These are phyloP conservation scores for Talaromyces atroroseus DNA, from an alignment of 2,329 filamentous ascomycete species.

Conservation along the genomic window DNA sequence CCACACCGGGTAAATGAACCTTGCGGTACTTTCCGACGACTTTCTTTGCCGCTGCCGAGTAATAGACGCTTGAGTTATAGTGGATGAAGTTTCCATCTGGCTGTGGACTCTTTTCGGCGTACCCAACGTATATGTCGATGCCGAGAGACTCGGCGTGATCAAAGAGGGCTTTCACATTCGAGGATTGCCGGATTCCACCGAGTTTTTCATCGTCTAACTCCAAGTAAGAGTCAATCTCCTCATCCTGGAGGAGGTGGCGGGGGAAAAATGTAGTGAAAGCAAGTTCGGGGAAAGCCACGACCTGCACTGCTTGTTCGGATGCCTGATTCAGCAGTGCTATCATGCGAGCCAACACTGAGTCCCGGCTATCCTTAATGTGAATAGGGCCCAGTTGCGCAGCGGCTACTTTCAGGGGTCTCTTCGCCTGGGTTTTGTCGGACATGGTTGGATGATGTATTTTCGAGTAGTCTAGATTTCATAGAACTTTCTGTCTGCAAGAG, in stretches of 20 bases:
- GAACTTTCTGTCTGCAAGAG: neutral
- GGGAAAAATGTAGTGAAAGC: constrained; percentile 55
- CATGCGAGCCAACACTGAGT: constrained; percentile 45
- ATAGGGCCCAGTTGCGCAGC: constrained; percentile 51
- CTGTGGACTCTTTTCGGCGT: constrained; percentile 45
- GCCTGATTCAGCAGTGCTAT: constrained; percentile 46
- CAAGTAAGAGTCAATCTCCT: constrained; percentile 46
- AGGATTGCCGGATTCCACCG: constrained; percentile 25
- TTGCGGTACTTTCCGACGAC: constrained; percentile 52
- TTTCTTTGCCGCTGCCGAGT: constrained; percentile 37
- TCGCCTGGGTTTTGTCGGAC: neutral
- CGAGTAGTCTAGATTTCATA: neutral
- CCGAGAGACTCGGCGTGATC: constrained; percentile 41
- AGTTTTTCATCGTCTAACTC: constrained; percentile 38
- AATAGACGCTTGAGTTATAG: constrained; percentile 51
- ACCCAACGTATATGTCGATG: constrained; percentile 51
- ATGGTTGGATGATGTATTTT: neutral
- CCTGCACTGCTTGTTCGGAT: constrained; percentile 38
- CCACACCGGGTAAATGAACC: constrained; percentile 49
- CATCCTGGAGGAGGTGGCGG: constrained; percentile 41
- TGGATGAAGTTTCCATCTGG: constrained; percentile 21
- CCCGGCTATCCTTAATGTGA: constrained; percentile 36
- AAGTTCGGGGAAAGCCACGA: constrained; percentile 51
- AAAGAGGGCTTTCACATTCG: constrained; percentile 46
- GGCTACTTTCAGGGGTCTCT: constrained; percentile 23